These are phyloP conservation scores for Leccinum obscurum DNA, from an alignment of 768 basidiomycete genomes.

Conservation along the genomic window DNA sequence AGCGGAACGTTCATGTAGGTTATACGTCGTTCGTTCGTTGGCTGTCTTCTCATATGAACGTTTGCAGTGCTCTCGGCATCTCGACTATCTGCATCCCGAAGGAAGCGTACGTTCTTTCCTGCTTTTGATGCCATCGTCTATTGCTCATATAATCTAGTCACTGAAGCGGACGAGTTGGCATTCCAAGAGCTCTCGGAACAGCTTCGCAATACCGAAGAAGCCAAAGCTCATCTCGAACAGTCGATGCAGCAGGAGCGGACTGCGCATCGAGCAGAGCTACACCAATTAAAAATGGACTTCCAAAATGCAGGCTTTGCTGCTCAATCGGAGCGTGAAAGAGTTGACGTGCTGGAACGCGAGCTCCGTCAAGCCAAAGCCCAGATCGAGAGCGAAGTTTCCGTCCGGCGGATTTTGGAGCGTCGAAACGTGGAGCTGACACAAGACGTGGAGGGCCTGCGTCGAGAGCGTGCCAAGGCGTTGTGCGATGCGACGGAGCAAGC, in stretches of 20 bases:
- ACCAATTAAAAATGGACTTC: slow-evolving; percentile 48
- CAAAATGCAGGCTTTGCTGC: slow-evolving; percentile 39
- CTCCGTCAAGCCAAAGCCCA: slow-evolving; percentile 61
- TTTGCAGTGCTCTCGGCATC: slow-evolving; percentile 73
- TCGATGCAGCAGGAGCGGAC: slow-evolving; percentile 59
- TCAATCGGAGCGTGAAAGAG: slow-evolving; percentile 49
- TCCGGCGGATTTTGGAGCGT: slow-evolving; percentile 62
- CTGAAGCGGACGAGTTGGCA: slow-evolving; percentile 73
- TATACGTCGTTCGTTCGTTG: neutral
- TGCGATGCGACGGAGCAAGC: slow-evolving; percentile 70
- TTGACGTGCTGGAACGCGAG: slow-evolving; percentile 62
- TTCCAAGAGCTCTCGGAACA: slow-evolving; percentile 73
- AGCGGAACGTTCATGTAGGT: slow-evolving; percentile 78
- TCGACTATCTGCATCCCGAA: slow-evolving; percentile 62
- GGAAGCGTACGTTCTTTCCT: slow-evolving; percentile 58
- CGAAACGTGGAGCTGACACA: slow-evolving; percentile 56
- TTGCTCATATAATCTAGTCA: slow-evolving; percentile 42
- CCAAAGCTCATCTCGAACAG: slow-evolving; percentile 56
- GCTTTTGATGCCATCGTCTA: neutral
- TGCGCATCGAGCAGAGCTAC: slow-evolving; percentile 55
- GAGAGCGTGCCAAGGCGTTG: slow-evolving; percentile 56
- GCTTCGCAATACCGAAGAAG: slow-evolving; percentile 58
- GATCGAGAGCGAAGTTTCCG: slow-evolving; percentile 60
- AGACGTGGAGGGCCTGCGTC: slow-evolving; percentile 56
- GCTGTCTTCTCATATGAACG: slow-evolving; percentile 5